Base-by-base conservation (phyloP, 1,284 basidiomycete genomes). In the Cryptococcus sp. region DNA sequence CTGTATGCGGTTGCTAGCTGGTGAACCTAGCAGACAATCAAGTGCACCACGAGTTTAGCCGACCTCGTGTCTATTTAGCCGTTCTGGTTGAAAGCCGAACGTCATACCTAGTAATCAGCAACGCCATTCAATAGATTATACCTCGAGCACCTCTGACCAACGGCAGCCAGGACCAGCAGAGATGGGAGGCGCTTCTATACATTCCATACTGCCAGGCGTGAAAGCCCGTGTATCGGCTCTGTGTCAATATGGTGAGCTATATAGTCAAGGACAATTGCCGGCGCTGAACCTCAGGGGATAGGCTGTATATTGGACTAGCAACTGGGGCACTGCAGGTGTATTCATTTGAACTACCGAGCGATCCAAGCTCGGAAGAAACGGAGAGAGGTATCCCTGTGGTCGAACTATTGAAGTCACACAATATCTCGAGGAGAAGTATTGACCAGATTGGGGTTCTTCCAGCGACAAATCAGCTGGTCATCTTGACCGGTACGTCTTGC, bases 381-480 rank as follows among this genome's bases (percentile, higher is more conserved):
- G 45, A 69, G 44, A 25, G 31, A 18, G 37, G 53, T 32, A 25
- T 56, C 23, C 74, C 77, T 7, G 64, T 69, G 14, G 72, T 82
- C 3, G 79, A 78, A 28, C 76, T 85, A 2, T 76, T 86, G 16
- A 84, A 86, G 59, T 82, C 81, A 16, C 87, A 84, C 80, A 84
- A 83, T 55, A 72, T 92, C 28, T 77, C 80, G 13, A 80, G 83
- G 58, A 82, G 81, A 60, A 79, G 86, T 11, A 88, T 98, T 40
- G 91, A 97, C 52, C 90, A 91, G 66, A 76, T 97, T 4, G 88
- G 85, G 2, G 85, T 86, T 48, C 81, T 97, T 58, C 85, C 86
- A 57, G 88, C 90, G 61, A 81, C 88, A 14, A 85, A 88, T 60
- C 86, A 87, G 10, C 77, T 97, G 24, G 84, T 88, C 3, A 80